Conservation (phyloP, 2,329 filamentous ascomycete genomes). For the Colletotrichum higginsianum region DNA sequence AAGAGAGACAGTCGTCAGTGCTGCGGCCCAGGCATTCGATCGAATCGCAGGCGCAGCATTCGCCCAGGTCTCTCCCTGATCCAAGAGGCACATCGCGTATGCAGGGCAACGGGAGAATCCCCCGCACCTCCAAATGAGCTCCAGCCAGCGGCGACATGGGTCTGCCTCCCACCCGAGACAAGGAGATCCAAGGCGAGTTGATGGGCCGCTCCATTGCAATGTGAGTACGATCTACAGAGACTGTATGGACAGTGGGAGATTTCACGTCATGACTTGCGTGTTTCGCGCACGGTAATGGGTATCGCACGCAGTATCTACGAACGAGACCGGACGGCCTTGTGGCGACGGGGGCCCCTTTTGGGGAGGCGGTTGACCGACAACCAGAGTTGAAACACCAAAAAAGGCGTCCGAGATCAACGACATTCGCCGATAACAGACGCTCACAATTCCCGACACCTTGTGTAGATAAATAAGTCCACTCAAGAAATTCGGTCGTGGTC, state of each 20-base stretch:
- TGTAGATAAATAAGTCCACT: no score
- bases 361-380: no score
- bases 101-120: slow-evolving; percentile 32
- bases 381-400: no score
- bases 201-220: background rate
- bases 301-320: no score
- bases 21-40: slow-evolving; percentile 5
- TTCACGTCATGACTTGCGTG: slow-evolving; percentile 19
- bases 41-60: slow-evolving; percentile 5
- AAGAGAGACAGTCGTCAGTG: slow-evolving; percentile 29
- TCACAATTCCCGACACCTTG: no score
- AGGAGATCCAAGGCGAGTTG: slow-evolving; percentile 1
- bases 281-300: no score
- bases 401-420: no score
- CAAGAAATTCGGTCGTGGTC: no score
- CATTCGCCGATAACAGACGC: no score
- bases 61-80: slow-evolving; percentile 18
- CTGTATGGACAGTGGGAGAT: background rate
- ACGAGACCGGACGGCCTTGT: no score
- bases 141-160: background rate
- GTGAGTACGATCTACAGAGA: background rate
- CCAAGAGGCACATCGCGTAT: background rate
- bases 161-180: background rate
- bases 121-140: slow-evolving; percentile 11
- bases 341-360: no score